phyloP scores from a whole-genome alignment of 2,329 filamentous ascomycete species.

The Aspergillus neoniger region DNA sequence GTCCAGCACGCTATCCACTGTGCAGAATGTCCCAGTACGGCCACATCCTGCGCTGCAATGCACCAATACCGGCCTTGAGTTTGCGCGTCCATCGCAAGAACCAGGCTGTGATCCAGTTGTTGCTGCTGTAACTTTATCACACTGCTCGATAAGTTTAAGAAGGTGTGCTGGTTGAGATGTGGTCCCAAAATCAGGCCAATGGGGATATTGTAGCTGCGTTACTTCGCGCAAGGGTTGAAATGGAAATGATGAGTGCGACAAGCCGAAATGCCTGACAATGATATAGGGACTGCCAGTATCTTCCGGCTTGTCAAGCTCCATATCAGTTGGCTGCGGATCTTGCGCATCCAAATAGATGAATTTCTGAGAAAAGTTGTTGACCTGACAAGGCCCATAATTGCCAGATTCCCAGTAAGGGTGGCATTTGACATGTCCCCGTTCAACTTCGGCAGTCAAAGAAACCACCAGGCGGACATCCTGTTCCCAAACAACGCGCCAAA shows the following conservation, averaged over 20 bases:
- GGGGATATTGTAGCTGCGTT: conserved; percentile 89
- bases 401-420: conserved; percentile 87
- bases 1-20: conserved; percentile 91
- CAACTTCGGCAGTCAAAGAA: conserved; percentile 92
- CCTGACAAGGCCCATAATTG: conserved; percentile 74
- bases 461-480: conserved; percentile 93
- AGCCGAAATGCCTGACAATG: conserved; percentile 80
- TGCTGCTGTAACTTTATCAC: conserved; percentile 64
- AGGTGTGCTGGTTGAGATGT: conserved; percentile 87
- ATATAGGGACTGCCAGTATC: conserved; percentile 63
- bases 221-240: conserved; percentile 88
- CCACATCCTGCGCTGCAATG: conserved; percentile 97
- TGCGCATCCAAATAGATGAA: conserved; percentile 71
- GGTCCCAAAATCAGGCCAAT: conserved; percentile 97
- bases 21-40: conserved; percentile 93
- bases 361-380: conserved; percentile 79
- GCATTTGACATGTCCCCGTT: conserved; percentile 91
- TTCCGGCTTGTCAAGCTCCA: conserved; percentile 29
- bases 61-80: conserved; percentile 74
- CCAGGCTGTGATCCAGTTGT: conserved; percentile 28
- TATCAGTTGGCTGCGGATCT: conserved; percentile 49
- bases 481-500: conserved; percentile 97
- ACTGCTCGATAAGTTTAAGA: conserved; percentile 84
- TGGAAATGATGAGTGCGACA: conserved; percentile 74
- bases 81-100: conserved; percentile 58